Evolutionary conservation across 257 asterid genomes (phyloP).

Genomic region (Scutellaria barbata): DNA sequence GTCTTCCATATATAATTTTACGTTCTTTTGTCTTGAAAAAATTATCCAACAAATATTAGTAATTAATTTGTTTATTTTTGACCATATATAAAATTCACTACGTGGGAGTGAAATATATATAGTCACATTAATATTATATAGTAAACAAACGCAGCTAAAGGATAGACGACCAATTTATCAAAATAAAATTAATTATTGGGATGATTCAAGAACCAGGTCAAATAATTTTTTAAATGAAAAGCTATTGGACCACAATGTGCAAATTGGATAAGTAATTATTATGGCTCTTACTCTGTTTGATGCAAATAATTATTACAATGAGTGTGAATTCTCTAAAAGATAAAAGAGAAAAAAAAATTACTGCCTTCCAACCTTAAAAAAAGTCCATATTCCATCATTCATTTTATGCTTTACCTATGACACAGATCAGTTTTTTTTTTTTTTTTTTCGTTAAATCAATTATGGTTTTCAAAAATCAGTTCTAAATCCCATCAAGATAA

Average conservation of each 20-base stretch:
- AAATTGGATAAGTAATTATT: constrained; percentile 37
- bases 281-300: constrained; percentile 32
- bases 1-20: constrained; percentile 22
- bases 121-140: too few relatives aligned
- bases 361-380: background rate
- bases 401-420: too few relatives aligned
- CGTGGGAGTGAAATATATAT: too few relatives aligned
- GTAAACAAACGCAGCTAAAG: background rate
- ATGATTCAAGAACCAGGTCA: background rate
- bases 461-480: too few relatives aligned
- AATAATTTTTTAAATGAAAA: background rate
- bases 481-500: too few relatives aligned
- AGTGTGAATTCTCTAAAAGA: constrained; percentile 22
- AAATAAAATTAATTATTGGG: background rate
- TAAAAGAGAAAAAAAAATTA: background rate
- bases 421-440: too few relatives aligned
- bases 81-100: too few relatives aligned
- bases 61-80: too few relatives aligned
- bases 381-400: background rate
- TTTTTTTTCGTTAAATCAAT: too few relatives aligned
- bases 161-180: background rate
- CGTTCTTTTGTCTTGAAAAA: background rate
- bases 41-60: background rate
- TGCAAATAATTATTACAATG: constrained; percentile 36
- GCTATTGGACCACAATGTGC: constrained; percentile 33